phyloP scores from a whole-genome alignment of 169 alveolate genomes.

The Cytauxzoon felis region DNA sequence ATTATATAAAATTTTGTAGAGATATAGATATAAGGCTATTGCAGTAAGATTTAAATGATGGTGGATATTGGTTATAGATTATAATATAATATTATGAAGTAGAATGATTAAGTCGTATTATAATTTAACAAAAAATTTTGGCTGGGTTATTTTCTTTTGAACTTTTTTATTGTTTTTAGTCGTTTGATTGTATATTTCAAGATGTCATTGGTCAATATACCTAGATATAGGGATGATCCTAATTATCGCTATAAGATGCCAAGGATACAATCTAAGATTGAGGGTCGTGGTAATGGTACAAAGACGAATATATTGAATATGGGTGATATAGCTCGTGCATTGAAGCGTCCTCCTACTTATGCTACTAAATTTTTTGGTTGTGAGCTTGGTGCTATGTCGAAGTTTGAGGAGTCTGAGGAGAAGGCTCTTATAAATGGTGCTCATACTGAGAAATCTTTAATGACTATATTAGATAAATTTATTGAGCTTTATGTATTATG shows the following conservation, averaged over 20 bases:
- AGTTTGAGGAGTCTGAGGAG: constrained; percentile 90
- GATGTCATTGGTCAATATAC: constrained; percentile 85
- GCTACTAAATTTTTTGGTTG: constrained; percentile 94
- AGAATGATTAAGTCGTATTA: neutral
- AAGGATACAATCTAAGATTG: constrained; percentile 86
- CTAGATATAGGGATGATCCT: constrained; percentile 92
- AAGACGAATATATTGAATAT: constrained; percentile 94
- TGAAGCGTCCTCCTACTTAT: constrained; percentile 85
- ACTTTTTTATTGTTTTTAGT: neutral
- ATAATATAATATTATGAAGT: neutral
- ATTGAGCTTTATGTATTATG: constrained; percentile 97
- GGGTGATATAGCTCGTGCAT: constrained; percentile 95
- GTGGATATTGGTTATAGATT: neutral
- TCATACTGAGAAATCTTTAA: constrained; percentile 87
- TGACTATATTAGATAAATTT: constrained; percentile 92
- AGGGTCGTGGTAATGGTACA: constrained; percentile 96
- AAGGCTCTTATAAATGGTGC: constrained; percentile 94
- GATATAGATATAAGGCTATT: neutral
- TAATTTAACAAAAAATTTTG: neutral
- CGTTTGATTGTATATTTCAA: neutral
- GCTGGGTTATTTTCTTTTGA: neutral
- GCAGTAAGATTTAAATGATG: neutral
- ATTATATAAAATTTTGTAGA: neutral
- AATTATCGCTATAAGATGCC: constrained; percentile 97
- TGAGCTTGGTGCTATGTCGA: constrained; percentile 93